These are phyloP conservation scores for Metarhizium robertsii DNA, from an alignment of 2,329 filamentous ascomycete genomes.

Conservation along the genomic window DNA sequence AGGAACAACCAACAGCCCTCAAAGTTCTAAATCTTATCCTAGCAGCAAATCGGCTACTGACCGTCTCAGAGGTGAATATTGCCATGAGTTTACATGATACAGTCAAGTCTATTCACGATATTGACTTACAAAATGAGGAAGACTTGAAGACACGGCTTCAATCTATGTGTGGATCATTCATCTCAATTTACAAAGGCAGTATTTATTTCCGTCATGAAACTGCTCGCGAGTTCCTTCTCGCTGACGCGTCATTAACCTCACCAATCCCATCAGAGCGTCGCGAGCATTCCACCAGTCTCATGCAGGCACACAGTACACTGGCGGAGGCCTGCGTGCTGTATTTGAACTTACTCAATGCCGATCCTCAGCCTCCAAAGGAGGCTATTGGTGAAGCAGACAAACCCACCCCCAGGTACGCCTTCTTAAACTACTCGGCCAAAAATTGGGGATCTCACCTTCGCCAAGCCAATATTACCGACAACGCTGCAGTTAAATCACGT, in stretches of 20 bases:
- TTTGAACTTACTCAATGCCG: background rate
- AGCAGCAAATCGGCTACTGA: background rate
- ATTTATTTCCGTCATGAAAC: constrained; percentile 23
- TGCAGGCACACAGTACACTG: background rate
- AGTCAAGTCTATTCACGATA: background rate
- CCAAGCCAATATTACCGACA: constrained; percentile 6
- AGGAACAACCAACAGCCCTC: background rate
- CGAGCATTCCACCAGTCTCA: background rate
- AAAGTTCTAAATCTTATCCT: background rate
- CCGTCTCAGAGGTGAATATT: background rate
- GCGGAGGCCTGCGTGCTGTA: background rate
- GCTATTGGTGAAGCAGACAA: background rate
- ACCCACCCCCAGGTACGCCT: background rate
- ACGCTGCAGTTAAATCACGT: constrained; percentile 3
- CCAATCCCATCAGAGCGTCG: constrained; percentile 1
- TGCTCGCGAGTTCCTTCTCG: constrained; percentile 21
- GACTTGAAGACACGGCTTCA: constrained; percentile 13
- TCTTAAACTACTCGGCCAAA: constrained; percentile 14
- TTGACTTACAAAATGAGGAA: background rate
- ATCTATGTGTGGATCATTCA: constrained; percentile 18
- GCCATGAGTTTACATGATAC: background rate
- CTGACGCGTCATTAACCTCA: constrained; percentile 2
- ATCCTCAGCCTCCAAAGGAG: background rate
- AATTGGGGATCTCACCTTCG: constrained; percentile 14
- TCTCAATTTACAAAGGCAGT: constrained; percentile 16